phyloP scores from a whole-genome alignment of 306 rosid species.

The Carpinus viminea region DNA sequence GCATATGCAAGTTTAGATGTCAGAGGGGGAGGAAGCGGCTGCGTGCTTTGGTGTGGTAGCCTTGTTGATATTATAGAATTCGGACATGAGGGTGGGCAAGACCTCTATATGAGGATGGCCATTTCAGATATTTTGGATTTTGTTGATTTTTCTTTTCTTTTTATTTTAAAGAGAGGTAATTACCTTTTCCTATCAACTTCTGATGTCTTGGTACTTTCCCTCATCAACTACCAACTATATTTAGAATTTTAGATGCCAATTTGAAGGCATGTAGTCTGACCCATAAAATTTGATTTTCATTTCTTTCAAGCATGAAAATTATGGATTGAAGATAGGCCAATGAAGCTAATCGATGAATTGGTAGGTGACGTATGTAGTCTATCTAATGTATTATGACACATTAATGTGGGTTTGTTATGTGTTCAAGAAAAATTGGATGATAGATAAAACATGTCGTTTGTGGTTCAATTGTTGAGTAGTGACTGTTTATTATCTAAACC shows the following conservation, averaged over 20 bases:
- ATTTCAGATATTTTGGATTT: background rate
- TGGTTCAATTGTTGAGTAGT: conserved; percentile 48
- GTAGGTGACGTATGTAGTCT: background rate
- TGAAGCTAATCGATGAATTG: conserved; percentile 23
- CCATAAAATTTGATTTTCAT: background rate
- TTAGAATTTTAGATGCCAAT: too few species aligned
- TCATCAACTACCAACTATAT: background rate
- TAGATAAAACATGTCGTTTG: conserved; percentile 56
- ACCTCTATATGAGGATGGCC: background rate
- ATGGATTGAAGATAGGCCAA: conserved; percentile 25
- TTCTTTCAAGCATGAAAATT: conserved; percentile 30
- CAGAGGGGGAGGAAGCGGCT: conserved; percentile 33
- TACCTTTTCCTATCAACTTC: too few species aligned
- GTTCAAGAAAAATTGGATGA: conserved; percentile 48
- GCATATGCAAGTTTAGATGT: too few species aligned
- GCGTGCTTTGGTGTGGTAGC: conserved; percentile 35
- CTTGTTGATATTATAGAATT: conserved; percentile 32
- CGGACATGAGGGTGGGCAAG: conserved; percentile 37
- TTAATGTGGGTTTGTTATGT: conserved; percentile 57
- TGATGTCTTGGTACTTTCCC: background rate
- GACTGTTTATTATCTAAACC: conserved; percentile 45
- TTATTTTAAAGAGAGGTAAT: too few species aligned
- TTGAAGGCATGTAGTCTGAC: background rate
- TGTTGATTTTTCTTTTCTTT: background rate
- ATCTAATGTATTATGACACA: conserved; percentile 39